Conservation (phyloP, 2,329 filamentous ascomycete genomes). For the Xylariaceae sp. region DNA sequence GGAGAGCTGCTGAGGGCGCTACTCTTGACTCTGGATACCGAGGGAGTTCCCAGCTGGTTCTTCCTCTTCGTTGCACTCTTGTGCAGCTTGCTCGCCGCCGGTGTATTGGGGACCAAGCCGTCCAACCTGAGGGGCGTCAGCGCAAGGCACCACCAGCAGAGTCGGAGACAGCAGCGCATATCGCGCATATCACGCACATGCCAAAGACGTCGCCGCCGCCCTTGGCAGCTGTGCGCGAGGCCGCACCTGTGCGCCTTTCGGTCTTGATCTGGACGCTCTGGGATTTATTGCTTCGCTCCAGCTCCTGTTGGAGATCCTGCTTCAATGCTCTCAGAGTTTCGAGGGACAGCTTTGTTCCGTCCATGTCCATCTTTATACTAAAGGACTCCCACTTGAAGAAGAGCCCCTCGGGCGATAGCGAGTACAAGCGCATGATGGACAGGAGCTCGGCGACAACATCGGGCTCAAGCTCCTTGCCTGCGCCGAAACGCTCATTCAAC, state of each 20-base stretch:
- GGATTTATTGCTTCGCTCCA: conserved; percentile 66
- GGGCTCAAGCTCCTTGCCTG: conserved; percentile 55
- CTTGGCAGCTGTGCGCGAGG: conserved; percentile 52
- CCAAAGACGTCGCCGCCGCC: conserved; percentile 67
- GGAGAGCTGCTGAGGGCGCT: conserved; percentile 37
- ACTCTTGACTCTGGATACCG: conserved; percentile 37
- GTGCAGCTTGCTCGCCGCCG: conserved; percentile 37
- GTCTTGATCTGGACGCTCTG: conserved; percentile 57
- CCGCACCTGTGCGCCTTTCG: conserved; percentile 54
- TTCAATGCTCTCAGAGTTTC: conserved; percentile 72
- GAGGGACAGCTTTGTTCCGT: conserved; percentile 65
- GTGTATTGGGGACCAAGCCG: conserved; percentile 59
- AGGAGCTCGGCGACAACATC: conserved; percentile 77
- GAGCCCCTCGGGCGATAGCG: conserved; percentile 73
- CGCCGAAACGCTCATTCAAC: conserved; percentile 46
- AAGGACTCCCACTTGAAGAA: conserved; percentile 99
- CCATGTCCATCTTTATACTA: conserved; percentile 84
- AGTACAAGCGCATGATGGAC: conserved; percentile 80
- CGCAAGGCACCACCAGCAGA: too few species aligned
- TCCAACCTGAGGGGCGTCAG: conserved; percentile 58
- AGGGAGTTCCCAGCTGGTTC: conserved; percentile 37
- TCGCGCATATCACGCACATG: conserved; percentile 65
- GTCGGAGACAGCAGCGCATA: too few species aligned
- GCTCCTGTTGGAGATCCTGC: conserved; percentile 72
- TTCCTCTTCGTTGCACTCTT: conserved; percentile 28